These are phyloP conservation scores for Moelleriella libera DNA, from an alignment of 2,329 filamentous ascomycete species.

Conservation along the genomic window DNA sequence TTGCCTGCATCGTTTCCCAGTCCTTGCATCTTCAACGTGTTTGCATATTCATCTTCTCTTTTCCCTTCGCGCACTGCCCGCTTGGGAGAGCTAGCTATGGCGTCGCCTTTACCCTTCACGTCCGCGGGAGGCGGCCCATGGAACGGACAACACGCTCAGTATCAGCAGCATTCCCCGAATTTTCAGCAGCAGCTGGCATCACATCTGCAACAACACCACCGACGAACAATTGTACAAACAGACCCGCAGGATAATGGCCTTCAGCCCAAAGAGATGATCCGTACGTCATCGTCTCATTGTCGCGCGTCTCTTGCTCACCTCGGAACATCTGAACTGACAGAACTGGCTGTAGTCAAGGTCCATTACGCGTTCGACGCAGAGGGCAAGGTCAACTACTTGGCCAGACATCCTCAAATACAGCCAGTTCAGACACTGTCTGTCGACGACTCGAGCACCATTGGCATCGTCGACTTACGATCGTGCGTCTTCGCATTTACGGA, in stretches of 20 bases:
- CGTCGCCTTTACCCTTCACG: constrained; percentile 21
- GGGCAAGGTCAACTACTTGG: constrained; percentile 77
- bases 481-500: constrained; percentile 71
- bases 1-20: not conserved
- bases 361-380: constrained; percentile 92
- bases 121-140: constrained; percentile 9
- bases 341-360: constrained; percentile 60
- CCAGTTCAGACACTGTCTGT: constrained; percentile 68
- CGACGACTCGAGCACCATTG: constrained; percentile 69
- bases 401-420: constrained; percentile 67
- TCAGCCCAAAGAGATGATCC: constrained; percentile 50
- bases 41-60: not conserved
- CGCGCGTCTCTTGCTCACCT: constrained; percentile 2
- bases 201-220: not conserved
- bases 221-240: no score
- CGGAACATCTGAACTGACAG: constrained; percentile 7
- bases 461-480: constrained; percentile 72
- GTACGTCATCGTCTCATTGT: constrained; percentile 30
- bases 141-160: constrained; percentile 2
- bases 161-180: constrained; percentile 1
- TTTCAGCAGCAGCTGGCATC: not conserved
- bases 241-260: constrained; percentile 13
- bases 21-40: not conserved
- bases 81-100: constrained; percentile 16
- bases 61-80: not conserved